These are phyloP conservation scores for Scorias spongiosa DNA, from an alignment of 2,329 filamentous ascomycete genomes.

Conservation along the genomic window DNA sequence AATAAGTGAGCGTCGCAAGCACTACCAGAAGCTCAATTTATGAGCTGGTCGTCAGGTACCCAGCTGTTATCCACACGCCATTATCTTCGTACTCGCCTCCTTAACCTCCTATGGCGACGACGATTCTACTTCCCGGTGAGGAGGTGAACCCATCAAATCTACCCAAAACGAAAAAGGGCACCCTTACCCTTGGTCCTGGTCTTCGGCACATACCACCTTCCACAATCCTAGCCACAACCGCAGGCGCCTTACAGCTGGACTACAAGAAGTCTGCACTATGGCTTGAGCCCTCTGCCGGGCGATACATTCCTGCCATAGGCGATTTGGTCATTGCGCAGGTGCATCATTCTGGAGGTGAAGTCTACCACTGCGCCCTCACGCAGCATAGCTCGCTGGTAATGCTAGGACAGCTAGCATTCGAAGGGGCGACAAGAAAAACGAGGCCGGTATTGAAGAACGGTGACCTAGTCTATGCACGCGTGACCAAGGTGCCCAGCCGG, in stretches of 20 bases:
- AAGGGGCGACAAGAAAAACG: constrained; percentile 82
- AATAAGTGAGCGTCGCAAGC: too few species aligned
- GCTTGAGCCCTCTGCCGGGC: constrained; percentile 52
- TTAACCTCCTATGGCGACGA: constrained; percentile 3
- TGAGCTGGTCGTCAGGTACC: too few species aligned
- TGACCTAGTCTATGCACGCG: constrained; percentile 76
- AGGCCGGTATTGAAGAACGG: constrained; percentile 61
- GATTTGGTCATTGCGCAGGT: constrained; percentile 85
- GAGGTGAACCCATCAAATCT: constrained; percentile 49
- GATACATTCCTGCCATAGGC: constrained; percentile 65
- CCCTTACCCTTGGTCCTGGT: constrained; percentile 70
- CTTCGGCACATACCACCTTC: constrained; percentile 68
- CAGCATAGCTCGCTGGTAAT: constrained; percentile 46
- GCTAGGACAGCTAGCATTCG: constrained; percentile 81
- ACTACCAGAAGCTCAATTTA: too few species aligned
- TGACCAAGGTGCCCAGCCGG: constrained; percentile 42
- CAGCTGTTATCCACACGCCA: too few species aligned
- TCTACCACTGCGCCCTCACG: constrained; percentile 66
- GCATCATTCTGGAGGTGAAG: constrained; percentile 57
- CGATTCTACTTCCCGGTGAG: constrained; percentile 75
- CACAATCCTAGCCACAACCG: constrained; percentile 53
- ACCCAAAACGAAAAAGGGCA: constrained; percentile 43
- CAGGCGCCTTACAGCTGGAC: constrained; percentile 53
- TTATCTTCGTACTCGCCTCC: too few species aligned
- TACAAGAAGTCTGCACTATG: constrained; percentile 61